A percentile compares a stretch with the other conserved stretches of the same genome.
Conservation (phyloP, 345 rosid genomes). For the Atalantia buxifolia region DNA sequence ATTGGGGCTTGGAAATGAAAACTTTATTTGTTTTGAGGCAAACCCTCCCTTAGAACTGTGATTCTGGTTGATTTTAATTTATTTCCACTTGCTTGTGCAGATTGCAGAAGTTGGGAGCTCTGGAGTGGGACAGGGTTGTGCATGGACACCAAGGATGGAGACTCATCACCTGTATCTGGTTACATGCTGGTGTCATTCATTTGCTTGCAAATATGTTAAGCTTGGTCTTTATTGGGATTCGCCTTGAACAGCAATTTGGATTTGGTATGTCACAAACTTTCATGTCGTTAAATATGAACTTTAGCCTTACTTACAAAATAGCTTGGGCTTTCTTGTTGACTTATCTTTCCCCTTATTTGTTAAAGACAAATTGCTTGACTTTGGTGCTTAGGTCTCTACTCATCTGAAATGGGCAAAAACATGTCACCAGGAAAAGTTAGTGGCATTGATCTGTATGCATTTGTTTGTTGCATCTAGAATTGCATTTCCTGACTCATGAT, state of each 20-base stretch:
- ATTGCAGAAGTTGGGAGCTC: constrained; percentile 84
- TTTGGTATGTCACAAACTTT: constrained; percentile 48
- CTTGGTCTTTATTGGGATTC: constrained; percentile 79
- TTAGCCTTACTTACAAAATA: background rate
- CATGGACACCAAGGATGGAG: constrained; percentile 87
- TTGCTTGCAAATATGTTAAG: constrained; percentile 84
- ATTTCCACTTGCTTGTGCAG: constrained; percentile 33
- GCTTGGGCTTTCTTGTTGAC: background rate
- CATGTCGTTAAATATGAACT: background rate
- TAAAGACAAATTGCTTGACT: background rate
- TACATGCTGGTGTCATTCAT: constrained; percentile 96
- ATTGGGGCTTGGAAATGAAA: background rate
- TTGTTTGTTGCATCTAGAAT: background rate
- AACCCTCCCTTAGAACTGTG: background rate
- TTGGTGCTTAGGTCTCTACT: background rate
- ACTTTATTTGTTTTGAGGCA: background rate
- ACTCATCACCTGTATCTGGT: constrained; percentile 79
- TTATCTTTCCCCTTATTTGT: background rate
- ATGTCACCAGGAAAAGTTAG: background rate
- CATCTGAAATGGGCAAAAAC: background rate
- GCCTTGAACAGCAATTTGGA: constrained; percentile 95
- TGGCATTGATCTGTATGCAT: background rate
- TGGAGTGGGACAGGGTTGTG: constrained; percentile 69
- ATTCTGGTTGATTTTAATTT: background rate
- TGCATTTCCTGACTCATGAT: background rate